Evolutionary conservation across 1,284 basidiomycete species (phyloP), one percentile per base, ranked within the genome.

Genomic region (Flammula alnicola): DNA sequence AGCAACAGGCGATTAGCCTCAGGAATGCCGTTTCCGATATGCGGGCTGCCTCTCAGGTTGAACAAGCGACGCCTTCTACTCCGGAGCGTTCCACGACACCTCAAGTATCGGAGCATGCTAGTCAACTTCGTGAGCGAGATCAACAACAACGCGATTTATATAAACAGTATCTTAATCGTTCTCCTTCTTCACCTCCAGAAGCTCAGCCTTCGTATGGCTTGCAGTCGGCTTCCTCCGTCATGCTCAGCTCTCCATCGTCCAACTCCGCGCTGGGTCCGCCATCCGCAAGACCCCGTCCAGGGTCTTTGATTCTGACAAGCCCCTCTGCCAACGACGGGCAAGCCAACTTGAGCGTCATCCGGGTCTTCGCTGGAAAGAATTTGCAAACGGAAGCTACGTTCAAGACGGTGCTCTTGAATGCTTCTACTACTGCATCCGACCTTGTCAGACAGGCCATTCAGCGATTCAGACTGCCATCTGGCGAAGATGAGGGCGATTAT

Each of bases 391-490:
- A 98, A 58, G 92, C 94, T 3, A 97, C 95, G 1, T 99, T 98
- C 80, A 98, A 98, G 76, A 98, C 96, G 1, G 96, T 97, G 1
- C 72, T 98, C 16, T 81, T 98, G 54, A 98, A 95, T 63, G 77
- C 89, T 6, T 86, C 84, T 4, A 98, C 95, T 0, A 89, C 87
- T 0, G 83, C 92, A 0, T 71, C 77, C 0, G 95, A 98, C 49
- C 83, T 99, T 20, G 81, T 98, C 39, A 80, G 83, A 40, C 95
- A 99, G 72, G 91, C 95, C 3, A 86, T 95, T 55, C 95, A 98
- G 69, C 84, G 96, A 3, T 98, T 99, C 81, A 78, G 90, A 23
- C 73, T 97, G 4, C 81, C 85, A 0, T 75, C 79, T 0, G 81
- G 80, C 7, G 83, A 83, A 49, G 77, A 82, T 46, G 78, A 80